Evolutionary conservation across 225 moss, liverwort and hornwort genomes (phyloP), one percentile per base, ranked within the genome.

Genomic region (Ulota crispa): DNA sequence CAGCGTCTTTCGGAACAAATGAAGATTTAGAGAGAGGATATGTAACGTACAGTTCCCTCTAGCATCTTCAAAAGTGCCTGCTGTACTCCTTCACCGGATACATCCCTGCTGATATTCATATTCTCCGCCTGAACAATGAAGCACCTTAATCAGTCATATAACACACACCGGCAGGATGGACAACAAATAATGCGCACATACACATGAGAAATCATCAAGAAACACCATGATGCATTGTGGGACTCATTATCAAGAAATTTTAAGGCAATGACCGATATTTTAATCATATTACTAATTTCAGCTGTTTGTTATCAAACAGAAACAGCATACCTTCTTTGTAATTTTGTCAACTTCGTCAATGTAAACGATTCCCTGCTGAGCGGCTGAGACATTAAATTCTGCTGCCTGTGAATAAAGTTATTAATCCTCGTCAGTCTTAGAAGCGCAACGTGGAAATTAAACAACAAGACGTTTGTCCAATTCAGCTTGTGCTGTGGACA

Each of bases 301-400:
- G 64, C 12, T 59, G 36, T 12, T 80, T 52, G 12, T 23, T 68
- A 64, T 82, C 70, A 64, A 66, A 73, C 12, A 23, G 67, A 67
- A 76, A 34, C 3, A 75, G 24, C 84, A 32, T 63, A 95, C 97
- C 95, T 97, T 97, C 82, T 97, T 97, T 54, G 97, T 97, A 59
- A 97, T 97, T 81, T 97, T 97, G 87, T 97, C 97, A 43, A 97
- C 97, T 68, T 97, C 97, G 73, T 97, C 97, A 72, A 97, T 97
- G 61, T 97, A 97, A 61, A 97, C 92, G 78, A 97, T 97, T 76
- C 97, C 97, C 88, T 97, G 95, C 77, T 97, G 97, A 81, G 97
- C 97, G 32, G 97, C 97, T 73, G 95, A 91, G 68, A 97, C 95
- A 85, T 97, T 97, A 36, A 97, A 97, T 76, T 97, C 97, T 43